Evolutionary conservation across 2,329 filamentous ascomycete species (phyloP).

Genomic region (Ophiostoma novo-ulmi): DNA sequence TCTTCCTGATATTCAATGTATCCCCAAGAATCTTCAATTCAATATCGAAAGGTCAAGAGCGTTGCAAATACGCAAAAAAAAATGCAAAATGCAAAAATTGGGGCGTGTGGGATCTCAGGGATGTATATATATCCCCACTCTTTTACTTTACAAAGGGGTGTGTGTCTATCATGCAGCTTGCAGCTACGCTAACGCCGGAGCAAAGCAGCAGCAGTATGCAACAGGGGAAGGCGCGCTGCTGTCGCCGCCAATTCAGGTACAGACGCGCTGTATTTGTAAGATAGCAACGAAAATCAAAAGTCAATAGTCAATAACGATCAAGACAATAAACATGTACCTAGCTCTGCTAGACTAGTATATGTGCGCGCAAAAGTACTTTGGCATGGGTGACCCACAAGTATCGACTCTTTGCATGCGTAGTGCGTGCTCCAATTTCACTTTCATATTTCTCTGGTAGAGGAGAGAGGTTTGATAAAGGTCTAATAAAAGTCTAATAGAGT

Average conservation of each 20-base stretch:
- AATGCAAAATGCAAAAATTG: background rate
- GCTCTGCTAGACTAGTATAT: background rate
- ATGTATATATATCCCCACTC: background rate
- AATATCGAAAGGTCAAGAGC: background rate
- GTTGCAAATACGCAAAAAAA: background rate
- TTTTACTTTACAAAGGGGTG: background rate
- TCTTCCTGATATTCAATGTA: background rate
- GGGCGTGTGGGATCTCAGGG: constrained; percentile 1
- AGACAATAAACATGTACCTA: too few species aligned
- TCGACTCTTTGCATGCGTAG: background rate
- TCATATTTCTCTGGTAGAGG: background rate
- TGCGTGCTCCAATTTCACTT: background rate
- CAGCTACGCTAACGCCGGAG: background rate
- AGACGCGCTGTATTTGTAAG: background rate
- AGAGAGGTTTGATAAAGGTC: too few species aligned
- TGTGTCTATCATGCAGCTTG: background rate
- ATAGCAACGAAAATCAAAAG: too few species aligned
- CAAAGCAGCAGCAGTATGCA: background rate
- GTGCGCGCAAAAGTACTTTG: background rate
- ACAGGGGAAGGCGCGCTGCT: constrained; percentile 10
- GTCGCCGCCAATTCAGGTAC: constrained; percentile 1
- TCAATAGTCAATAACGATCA: too few species aligned
- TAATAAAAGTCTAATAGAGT: background rate
- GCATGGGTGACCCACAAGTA: background rate
- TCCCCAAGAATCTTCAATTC: background rate